Evolutionary conservation across 495 filamentous ascomycete genomes (phyloP).

Genomic region (Hyaloscypha variabilis): DNA sequence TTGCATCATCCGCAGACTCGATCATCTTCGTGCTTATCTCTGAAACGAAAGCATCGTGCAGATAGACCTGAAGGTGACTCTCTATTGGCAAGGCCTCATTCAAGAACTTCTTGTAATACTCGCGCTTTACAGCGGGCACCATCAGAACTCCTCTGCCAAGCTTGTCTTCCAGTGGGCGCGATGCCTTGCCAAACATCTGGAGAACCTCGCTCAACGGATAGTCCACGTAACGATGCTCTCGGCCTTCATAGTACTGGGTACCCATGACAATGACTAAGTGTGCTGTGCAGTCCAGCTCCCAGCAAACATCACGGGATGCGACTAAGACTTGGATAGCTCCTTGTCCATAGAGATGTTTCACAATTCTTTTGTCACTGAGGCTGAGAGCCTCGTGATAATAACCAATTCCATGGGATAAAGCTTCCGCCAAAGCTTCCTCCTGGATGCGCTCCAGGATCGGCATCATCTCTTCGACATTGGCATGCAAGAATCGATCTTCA

Average conservation of each 20-base stretch:
- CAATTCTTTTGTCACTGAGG: slow-evolving; percentile 87
- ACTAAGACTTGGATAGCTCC: slow-evolving; percentile 93
- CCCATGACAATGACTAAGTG: slow-evolving; percentile 96
- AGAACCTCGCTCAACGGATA: slow-evolving; percentile 95
- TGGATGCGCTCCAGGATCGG: slow-evolving; percentile 80
- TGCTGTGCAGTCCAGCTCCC: slow-evolving; percentile 88
- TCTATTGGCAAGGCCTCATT: slow-evolving; percentile 96
- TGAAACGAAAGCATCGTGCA: slow-evolving; percentile 95
- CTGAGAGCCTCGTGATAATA: slow-evolving; percentile 96
- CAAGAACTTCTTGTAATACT: slow-evolving; percentile 99
- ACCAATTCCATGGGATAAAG: slow-evolving; percentile 92
- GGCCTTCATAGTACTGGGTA: slow-evolving; percentile 97
- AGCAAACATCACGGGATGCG: slow-evolving; percentile 93
- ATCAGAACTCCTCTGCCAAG: slow-evolving; percentile 88
- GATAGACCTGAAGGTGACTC: slow-evolving; percentile 85
- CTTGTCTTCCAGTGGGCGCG: slow-evolving; percentile 77
- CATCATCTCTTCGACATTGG: slow-evolving; percentile 76
- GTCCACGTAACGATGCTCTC: slow-evolving; percentile 97
- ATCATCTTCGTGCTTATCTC: slow-evolving; percentile 95
- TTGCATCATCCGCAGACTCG: slow-evolving; percentile 92
- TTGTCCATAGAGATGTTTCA: slow-evolving; percentile 84
- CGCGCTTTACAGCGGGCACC: slow-evolving; percentile 89
- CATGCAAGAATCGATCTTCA: slow-evolving; percentile 90
- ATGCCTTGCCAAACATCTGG: slow-evolving; percentile 98
- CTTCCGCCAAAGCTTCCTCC: slow-evolving; percentile 85